Base-by-base conservation (phyloP, 2,329 filamentous ascomycete species). In the Colletotrichum limetticola region DNA sequence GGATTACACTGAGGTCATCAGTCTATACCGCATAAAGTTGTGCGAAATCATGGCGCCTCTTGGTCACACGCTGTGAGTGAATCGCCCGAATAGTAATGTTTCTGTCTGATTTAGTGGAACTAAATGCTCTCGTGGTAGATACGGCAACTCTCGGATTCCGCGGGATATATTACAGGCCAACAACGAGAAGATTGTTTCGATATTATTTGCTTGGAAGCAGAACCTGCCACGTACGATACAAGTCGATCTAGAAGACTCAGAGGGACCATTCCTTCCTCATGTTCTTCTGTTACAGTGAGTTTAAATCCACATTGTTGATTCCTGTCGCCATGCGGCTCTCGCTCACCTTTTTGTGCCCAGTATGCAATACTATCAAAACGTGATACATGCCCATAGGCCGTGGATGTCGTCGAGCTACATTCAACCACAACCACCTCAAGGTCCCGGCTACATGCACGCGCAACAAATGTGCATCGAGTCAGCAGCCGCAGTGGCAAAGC, bases 341-440 rank as follows among this genome's bases (percentile, higher is more conserved):
- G 3, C 57, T 70, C 26, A 68, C 24, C 3, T 24, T 26, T 22
- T 9, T 3, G 7, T 30, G 4, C 12, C 22, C 24, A 79, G 78
- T 56, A 79, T 79, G 78, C 77, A 78, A 72, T 79, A 78, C 32
- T 74, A 78, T 59, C 77, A 78, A 55, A 78, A 67, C n/a, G 42
- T 74, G 1, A 79, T 79, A 30, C 75, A 78, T 49, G 64, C 75
- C 8, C 78, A 79, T 60, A 65, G 77, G 7, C 78, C 78, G 0
- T 79, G 75, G 75, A 78, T 79, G 77, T 79, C 78, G 5, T 73
- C 75, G 19, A 76, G 66, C n/a, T 76, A 76, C 61, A 72, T 71
- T 6, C 68, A 71, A 12, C 63, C 68, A 16, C 68, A 62, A 42
- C 76, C 77, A 4, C 76, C 76, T 0, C 74, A 76, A 12, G 77